phyloP scores from a whole-genome alignment of 257 asterid species.

The Scutellaria baicalensis region DNA sequence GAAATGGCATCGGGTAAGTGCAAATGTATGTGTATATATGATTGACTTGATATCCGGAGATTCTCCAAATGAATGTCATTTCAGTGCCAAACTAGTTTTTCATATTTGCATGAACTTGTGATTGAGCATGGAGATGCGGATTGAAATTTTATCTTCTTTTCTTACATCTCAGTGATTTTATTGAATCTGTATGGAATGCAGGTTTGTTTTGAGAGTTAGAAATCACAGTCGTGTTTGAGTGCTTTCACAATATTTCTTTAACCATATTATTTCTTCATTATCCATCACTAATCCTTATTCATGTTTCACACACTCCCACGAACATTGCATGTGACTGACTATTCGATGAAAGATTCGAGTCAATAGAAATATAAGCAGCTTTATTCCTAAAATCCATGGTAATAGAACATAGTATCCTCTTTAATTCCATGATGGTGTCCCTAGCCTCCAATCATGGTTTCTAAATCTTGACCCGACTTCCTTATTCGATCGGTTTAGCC shows the following conservation, averaged over 20 bases:
- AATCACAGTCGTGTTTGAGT: background rate
- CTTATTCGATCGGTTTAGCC: too few relatives aligned
- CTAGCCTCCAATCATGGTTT: too few relatives aligned
- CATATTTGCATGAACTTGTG: background rate
- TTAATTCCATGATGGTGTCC: too few relatives aligned
- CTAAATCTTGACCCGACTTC: too few relatives aligned
- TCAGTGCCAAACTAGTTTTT: background rate
- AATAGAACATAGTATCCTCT: too few relatives aligned
- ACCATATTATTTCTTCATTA: too few relatives aligned
- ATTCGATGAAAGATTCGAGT: too few relatives aligned
- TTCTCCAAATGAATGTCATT: background rate
- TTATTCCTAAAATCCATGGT: too few relatives aligned
- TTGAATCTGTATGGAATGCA: background rate
- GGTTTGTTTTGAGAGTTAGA: background rate
- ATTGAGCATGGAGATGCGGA: background rate
- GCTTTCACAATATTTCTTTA: background rate
- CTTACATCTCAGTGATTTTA: background rate
- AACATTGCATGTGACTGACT: too few relatives aligned
- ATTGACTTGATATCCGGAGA: background rate
- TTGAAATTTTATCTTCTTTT: background rate
- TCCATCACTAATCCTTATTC: too few relatives aligned
- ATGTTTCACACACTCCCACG: too few relatives aligned
- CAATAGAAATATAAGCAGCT: too few relatives aligned
- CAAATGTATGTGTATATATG: background rate
- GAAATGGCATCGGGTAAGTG: slow-evolving; percentile 2